Evolutionary conservation across 2,329 filamentous ascomycete genomes (phyloP).

Genomic region (Nectriaceae sp.): DNA sequence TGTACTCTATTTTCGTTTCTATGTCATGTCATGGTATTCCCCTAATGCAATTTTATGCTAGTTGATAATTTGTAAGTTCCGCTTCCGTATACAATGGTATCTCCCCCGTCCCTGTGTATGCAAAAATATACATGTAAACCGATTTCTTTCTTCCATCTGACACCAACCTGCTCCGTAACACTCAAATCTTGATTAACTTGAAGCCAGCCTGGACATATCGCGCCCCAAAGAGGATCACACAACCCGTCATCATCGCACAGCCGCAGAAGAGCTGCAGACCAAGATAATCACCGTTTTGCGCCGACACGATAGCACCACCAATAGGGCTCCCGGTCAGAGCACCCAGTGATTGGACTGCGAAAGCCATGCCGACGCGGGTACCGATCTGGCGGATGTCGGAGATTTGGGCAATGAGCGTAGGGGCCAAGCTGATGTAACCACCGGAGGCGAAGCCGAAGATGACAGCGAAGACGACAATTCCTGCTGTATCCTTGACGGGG

Average conservation of each 20-base stretch:
- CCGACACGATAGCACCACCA: conserved; percentile 60
- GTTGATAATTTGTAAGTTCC: not conserved
- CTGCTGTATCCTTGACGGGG: conserved; percentile 50
- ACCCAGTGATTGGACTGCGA: conserved; percentile 62
- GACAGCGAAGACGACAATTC: conserved; percentile 64
- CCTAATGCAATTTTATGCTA: not conserved
- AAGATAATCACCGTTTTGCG: conserved; percentile 54
- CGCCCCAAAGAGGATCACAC: conserved; percentile 31
- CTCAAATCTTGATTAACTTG: conserved; percentile 35
- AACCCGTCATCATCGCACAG: conserved; percentile 42
- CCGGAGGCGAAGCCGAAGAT: conserved; percentile 72
- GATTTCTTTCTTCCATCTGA: too few relatives aligned
- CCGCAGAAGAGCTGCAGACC: conserved; percentile 69
- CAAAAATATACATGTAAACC: too few relatives aligned
- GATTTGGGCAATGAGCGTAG: conserved; percentile 69
- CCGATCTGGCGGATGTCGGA: conserved; percentile 71
- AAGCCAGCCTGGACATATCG: conserved; percentile 39
- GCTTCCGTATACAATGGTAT: not conserved
- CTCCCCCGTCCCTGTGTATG: too few relatives aligned
- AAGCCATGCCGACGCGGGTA: conserved; percentile 64
- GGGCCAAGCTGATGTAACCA: conserved; percentile 63
- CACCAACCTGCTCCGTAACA: not conserved
- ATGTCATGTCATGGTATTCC: not conserved
- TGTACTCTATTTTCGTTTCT: not conserved
- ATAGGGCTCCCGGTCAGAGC: conserved; percentile 69